A percentile compares a stretch with the other conserved stretches of the same genome.
Evolutionary conservation across 2,329 filamentous ascomycete genomes (phyloP).

Genomic region (Pseudopithomyces maydicus): DNA sequence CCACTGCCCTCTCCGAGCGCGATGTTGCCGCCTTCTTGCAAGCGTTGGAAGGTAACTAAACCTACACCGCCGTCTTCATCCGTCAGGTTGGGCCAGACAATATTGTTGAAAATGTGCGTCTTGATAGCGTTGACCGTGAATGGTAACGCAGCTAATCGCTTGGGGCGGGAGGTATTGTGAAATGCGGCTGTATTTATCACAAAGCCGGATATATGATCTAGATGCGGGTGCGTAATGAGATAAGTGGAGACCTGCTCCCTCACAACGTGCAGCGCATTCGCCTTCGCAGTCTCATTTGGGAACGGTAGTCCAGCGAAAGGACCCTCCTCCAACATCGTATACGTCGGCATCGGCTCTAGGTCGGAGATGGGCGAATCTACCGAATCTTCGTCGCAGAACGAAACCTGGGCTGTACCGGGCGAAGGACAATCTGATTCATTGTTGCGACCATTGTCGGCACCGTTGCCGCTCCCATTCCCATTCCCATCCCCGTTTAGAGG

Average conservation of each 20-base stretch:
- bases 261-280: slow-evolving; percentile 82
- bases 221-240: slow-evolving; percentile 94
- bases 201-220: slow-evolving; percentile 91
- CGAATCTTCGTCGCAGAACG: slow-evolving; percentile 36
- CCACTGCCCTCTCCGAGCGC: slow-evolving; percentile 80
- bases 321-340: slow-evolving; percentile 64
- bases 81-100: slow-evolving; percentile 96
- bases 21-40: slow-evolving; percentile 87
- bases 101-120: slow-evolving; percentile 93
- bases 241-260: slow-evolving; percentile 82
- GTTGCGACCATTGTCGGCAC: not conserved
- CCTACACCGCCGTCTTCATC: slow-evolving; percentile 96
- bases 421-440: slow-evolving; percentile 27
- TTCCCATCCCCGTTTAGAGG: too few species aligned
- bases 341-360: slow-evolving; percentile 44
- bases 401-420: slow-evolving; percentile 26
- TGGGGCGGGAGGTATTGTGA: slow-evolving; percentile 75
- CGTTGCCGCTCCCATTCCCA: slow-evolving; percentile 21
- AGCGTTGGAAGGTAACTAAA: slow-evolving; percentile 84
- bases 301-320: slow-evolving; percentile 82
- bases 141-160: slow-evolving; percentile 83
- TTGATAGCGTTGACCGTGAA: slow-evolving; percentile 93
- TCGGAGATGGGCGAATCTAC: slow-evolving; percentile 32
- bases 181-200: slow-evolving; percentile 92
- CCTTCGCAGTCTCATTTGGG: slow-evolving; percentile 66